Evolutionary conservation across 108 stramenopile genomes (phyloP), one percentile per base, ranked within the genome.

Genomic region (Cyclotella atomus): DNA sequence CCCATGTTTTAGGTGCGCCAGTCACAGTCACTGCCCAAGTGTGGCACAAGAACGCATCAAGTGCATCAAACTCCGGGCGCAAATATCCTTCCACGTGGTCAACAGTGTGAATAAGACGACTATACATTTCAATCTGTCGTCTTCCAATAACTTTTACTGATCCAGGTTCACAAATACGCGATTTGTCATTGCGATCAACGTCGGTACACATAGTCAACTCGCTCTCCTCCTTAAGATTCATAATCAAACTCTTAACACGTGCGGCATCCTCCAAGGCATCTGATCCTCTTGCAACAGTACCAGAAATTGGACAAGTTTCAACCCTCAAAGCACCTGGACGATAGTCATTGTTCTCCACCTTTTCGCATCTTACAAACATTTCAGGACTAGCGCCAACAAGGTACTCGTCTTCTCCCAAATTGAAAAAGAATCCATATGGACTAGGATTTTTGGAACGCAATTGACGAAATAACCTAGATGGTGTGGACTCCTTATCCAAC

Each of bases 11-110:
- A 14, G 98, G 98, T 34, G 97, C 96, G 61, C 98, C 98, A 29
- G 97, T 98, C n/a, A 99, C 98, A 28, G 98, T 99, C 14, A 99
- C 98, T 33, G 97, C 97, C 98, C 98, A 99, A 33, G 98, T 99
- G 81, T 99, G 97, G 59, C 97, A 97, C 41, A 99, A 82, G 65
- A 99, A 99, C 47, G 98, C 98, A 84, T 99, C 98, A 30, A 99
- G 84, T 17, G 98, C 97, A 76, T 99, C 98, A 78, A 97, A 99
- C 59, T 96, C 95, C 12, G 90, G 81, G 46, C 98, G 90, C 38
- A 99, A 71, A 76, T 95, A 98, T 43, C 98, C 98, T 88, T 99
- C 98, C 8, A 99, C 98, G 81, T 99, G 98, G 79, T 99, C 98
- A 5, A 99, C 98, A 2, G 98, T 99, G 76, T 99, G 98, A 65